Percentiles rank a stretch among this genome's conserved stretches.
These are phyloP conservation scores for Jaapia argillacea DNA, from an alignment of 768 basidiomycete genomes.

Conservation along the genomic window DNA sequence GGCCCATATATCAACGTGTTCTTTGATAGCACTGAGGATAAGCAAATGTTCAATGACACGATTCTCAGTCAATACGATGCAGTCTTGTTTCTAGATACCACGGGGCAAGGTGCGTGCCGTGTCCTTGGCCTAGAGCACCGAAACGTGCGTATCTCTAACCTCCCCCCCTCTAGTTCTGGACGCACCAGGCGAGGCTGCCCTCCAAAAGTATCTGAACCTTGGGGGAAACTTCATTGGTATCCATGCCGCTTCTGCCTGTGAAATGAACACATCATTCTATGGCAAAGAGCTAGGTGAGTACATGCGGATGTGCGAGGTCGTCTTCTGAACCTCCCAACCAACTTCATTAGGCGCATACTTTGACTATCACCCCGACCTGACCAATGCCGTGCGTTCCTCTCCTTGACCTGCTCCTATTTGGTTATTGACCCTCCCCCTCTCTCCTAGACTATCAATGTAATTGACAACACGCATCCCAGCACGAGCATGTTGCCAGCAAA, in stretches of 20 bases:
- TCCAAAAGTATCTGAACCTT: slow-evolving; percentile 51
- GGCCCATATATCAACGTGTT: slow-evolving; percentile 35
- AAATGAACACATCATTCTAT: slow-evolving; percentile 43
- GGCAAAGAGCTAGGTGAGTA: slow-evolving; percentile 12
- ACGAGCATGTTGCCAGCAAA: slow-evolving; percentile 39
- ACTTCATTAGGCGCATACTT: slow-evolving; percentile 64
- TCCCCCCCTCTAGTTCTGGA: slow-evolving; percentile 39
- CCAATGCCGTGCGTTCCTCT: slow-evolving; percentile 43
- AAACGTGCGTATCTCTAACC: slow-evolving; percentile 5
- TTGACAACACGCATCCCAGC: slow-evolving; percentile 51
- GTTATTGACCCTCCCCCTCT: background rate
- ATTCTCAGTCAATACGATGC: slow-evolving; percentile 51
- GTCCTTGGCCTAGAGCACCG: background rate
- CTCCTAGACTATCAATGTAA: slow-evolving; percentile 52
- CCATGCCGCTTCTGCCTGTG: slow-evolving; percentile 54
- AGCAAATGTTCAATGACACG: slow-evolving; percentile 40
- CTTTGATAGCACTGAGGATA: slow-evolving; percentile 62
- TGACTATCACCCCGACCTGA: slow-evolving; percentile 59
- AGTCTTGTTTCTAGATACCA: slow-evolving; percentile 58
- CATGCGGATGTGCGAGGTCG: slow-evolving; percentile 28
- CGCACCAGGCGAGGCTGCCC: slow-evolving; percentile 43
- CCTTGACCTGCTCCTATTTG: slow-evolving; percentile 10
- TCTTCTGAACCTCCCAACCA: too few species aligned
- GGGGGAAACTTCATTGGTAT: slow-evolving; percentile 68
- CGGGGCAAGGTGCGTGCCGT: slow-evolving; percentile 50